Base-by-base conservation (phyloP, 768 basidiomycete species). In the Phallus indusiatus region DNA sequence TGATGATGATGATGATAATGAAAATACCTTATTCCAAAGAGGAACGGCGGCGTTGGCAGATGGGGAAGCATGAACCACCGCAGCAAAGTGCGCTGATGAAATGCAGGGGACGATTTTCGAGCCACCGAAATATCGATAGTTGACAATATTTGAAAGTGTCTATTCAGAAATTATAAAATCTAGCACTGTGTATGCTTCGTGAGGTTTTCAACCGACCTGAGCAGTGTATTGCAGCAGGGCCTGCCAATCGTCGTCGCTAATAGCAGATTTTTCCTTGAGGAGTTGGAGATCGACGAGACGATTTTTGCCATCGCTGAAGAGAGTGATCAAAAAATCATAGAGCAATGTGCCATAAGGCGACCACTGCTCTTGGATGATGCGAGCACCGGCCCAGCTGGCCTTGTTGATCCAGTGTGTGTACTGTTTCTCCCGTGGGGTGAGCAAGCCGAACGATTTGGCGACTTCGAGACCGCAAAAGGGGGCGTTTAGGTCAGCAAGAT, bases 351-450 rank as follows among this genome's bases (percentile, higher is more conserved):
- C 87, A 62, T 87, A 79, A 0, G 83, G 76, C 0, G 90, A 88
- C 87, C 86, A 90, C 74, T 93, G 90, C 49, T 75, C 85, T 73
- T 90, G 86, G 56, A 91, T 87, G 71, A 94, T 86, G 46, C 86
- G 78, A 53, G 81, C 87, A 28, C 91, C 91, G 0, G 87, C 87
- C 91, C 91, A 94, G 1, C 84, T 82, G 6, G 90, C 90, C 63
- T 81, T 66, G 18, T 77, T 79, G 14, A 90, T 54, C 66, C 80
- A 83, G 70, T 93, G 88, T 1, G 86, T 79, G 65, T 94, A 94
- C 61, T 84, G 78, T 73, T 89, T 86, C 67, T 93, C 90, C 64
- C 78, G 79, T 5, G 80, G 74, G 54, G 89, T 92, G 37, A 60
- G 58, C 20, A 46, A 60, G 21, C 20, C 54, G 66, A 92, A 93